phyloP scores from a whole-genome alignment of 2,329 filamentous ascomycete genomes.

The Dryadomyces sulphureus region DNA sequence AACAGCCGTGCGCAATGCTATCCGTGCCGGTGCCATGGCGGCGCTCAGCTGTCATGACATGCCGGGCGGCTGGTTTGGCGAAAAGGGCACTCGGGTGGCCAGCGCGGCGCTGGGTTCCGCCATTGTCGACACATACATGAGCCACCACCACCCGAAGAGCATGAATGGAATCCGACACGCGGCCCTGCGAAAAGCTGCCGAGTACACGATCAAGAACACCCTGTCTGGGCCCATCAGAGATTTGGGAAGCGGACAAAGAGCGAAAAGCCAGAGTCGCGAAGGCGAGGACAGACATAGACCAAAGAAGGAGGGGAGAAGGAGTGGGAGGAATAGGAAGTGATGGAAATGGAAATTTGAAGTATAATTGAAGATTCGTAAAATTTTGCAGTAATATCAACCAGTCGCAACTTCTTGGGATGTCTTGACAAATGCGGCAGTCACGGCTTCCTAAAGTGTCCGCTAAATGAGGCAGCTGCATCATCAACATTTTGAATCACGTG shows the following conservation, averaged over 20 bases:
- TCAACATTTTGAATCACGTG: too few relatives aligned
- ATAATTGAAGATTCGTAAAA: too few relatives aligned
- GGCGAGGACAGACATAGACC: neutral
- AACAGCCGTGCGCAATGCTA: slow-evolving; percentile 11
- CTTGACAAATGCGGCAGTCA: too few relatives aligned
- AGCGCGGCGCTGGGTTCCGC: slow-evolving; percentile 15
- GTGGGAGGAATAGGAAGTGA: neutral
- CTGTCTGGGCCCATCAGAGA: slow-evolving; percentile 11
- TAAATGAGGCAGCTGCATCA: too few relatives aligned
- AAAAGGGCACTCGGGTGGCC: slow-evolving; percentile 14
- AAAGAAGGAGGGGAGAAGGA: neutral
- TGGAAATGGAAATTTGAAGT: too few relatives aligned
- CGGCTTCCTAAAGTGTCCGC: too few relatives aligned
- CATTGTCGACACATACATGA: slow-evolving; percentile 15
- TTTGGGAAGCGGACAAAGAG: neutral
- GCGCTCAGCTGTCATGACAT: slow-evolving; percentile 10
- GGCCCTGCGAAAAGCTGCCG: slow-evolving; percentile 14
- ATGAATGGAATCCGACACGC: slow-evolving; percentile 14
- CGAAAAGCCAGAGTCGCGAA: neutral
- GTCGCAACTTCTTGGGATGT: too few relatives aligned
- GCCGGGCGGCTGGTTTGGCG: slow-evolving; percentile 13
- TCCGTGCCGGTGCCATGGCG: slow-evolving; percentile 14
- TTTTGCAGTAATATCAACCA: too few relatives aligned
- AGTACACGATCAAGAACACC: slow-evolving; percentile 12
- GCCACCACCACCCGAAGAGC: slow-evolving; percentile 10